Conservation (phyloP, 306 rosid genomes). For the Prunus mira region DNA sequence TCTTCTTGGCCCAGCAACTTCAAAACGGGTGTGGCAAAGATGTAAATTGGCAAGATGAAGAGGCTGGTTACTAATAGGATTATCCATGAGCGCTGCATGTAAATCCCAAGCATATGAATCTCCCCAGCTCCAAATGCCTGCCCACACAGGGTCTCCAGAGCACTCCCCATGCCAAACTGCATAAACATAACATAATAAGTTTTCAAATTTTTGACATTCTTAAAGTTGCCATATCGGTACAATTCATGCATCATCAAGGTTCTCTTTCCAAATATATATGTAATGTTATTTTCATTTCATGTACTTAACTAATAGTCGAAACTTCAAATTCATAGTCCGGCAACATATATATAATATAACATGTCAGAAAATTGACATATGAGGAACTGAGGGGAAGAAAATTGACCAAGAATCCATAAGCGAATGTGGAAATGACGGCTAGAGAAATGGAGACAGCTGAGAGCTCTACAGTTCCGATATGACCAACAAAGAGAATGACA, state of each 20-base stretch:
- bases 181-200: not conserved
- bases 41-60: constrained; percentile 55
- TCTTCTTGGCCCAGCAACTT: constrained; percentile 59
- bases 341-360: not conserved
- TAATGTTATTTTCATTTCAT: too few species aligned
- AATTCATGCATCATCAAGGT: too few species aligned
- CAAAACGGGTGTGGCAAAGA: constrained; percentile 59
- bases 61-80: constrained; percentile 44
- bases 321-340: too few species aligned
- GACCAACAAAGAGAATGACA: constrained; percentile 62
- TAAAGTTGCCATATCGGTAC: too few species aligned
- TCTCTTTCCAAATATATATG: too few species aligned
- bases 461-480: constrained; percentile 60
- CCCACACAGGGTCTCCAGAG: constrained; percentile 76
- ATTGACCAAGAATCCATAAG: constrained; percentile 56
- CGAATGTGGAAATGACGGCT: constrained; percentile 56
- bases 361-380: not conserved
- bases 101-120: constrained; percentile 60
- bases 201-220: not conserved
- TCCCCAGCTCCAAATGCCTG: constrained; percentile 90
- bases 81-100: constrained; percentile 81
- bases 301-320: too few species aligned
- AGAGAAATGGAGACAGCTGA: constrained; percentile 64
- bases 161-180: constrained; percentile 78
- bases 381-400: not conserved